Evolutionary conservation across 345 rosid species (phyloP).

Genomic region (Combretum micranthum): DNA sequence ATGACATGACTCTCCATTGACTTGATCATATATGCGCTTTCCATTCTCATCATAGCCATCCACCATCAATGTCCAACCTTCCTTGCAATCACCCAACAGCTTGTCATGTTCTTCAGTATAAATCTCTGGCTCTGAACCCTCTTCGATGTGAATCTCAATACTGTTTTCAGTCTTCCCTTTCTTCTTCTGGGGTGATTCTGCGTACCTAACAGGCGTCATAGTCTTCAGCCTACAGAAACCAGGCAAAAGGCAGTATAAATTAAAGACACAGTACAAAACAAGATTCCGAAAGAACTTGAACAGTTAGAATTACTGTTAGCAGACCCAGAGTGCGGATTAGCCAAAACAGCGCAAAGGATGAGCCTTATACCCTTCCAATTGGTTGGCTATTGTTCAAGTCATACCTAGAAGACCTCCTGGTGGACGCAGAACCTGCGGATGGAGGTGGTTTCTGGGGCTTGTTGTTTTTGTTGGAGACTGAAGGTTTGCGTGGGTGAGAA

Average conservation of each 20-base stretch:
- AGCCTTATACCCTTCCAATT: too few relatives aligned
- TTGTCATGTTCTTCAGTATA: not conserved
- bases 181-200: not conserved
- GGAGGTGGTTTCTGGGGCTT: not conserved
- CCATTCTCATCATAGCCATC: slow-evolving; percentile 20
- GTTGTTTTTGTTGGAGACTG: not conserved
- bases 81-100: slow-evolving; percentile 1
- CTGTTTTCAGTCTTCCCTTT: not conserved
- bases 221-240: too few relatives aligned
- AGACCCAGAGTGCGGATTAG: too few relatives aligned
- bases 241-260: too few relatives aligned
- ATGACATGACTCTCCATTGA: slow-evolving; percentile 82
- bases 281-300: too few relatives aligned
- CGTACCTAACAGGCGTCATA: too few relatives aligned
- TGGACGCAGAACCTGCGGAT: slow-evolving; percentile 2
- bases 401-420: slow-evolving; percentile 29
- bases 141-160: not conserved
- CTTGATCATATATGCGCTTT: slow-evolving; percentile 65
- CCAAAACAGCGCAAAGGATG: too few relatives aligned
- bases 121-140: not conserved
- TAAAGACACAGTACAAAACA: too few relatives aligned
- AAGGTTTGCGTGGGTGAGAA: not conserved
- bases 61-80: not conserved
- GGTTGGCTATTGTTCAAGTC: too few relatives aligned
- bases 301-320: too few relatives aligned